These are phyloP conservation scores for Eucalyptus marginata DNA, from an alignment of 345 rosid species.

Conservation along the genomic window DNA sequence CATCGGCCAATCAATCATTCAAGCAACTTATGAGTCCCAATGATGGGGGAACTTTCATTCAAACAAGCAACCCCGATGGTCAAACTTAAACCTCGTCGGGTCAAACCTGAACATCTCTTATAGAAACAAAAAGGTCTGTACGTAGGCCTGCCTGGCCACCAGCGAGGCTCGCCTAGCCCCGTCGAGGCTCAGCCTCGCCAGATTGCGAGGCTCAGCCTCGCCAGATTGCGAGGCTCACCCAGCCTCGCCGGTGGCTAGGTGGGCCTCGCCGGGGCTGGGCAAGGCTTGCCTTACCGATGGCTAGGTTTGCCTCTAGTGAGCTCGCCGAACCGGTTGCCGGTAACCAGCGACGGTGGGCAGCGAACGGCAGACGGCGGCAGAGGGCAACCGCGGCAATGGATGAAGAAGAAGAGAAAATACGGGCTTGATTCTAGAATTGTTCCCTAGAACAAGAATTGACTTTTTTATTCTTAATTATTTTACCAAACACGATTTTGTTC, in stretches of 20 bases:
- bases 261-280: too few relatives aligned
- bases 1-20: neutral
- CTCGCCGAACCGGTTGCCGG: rapidly evolving
- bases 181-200: rapidly evolving
- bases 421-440: too few relatives aligned
- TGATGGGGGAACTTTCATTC: neutral
- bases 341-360: rapidly evolving
- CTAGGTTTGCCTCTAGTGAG: rapidly evolving
- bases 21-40: neutral
- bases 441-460: rapidly evolving
- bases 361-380: rapidly evolving
- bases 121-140: neutral
- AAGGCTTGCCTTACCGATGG: rapidly evolving
- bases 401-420: too few relatives aligned
- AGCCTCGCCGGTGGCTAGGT: rapidly evolving
- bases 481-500: rapidly evolving
- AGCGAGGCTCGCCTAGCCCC: rapidly evolving
- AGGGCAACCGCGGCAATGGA: rapidly evolving
- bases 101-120: neutral
- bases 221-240: rapidly evolving
- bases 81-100: neutral
- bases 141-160: rapidly evolving
- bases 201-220: rapidly evolving
- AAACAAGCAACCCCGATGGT: neutral
- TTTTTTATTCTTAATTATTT: too few relatives aligned